Evolutionary conservation across 2,329 filamentous ascomycete genomes (phyloP), one percentile per base, ranked within the genome.

Genomic region (Ophiocordyceps camponoti-floridani): DNA sequence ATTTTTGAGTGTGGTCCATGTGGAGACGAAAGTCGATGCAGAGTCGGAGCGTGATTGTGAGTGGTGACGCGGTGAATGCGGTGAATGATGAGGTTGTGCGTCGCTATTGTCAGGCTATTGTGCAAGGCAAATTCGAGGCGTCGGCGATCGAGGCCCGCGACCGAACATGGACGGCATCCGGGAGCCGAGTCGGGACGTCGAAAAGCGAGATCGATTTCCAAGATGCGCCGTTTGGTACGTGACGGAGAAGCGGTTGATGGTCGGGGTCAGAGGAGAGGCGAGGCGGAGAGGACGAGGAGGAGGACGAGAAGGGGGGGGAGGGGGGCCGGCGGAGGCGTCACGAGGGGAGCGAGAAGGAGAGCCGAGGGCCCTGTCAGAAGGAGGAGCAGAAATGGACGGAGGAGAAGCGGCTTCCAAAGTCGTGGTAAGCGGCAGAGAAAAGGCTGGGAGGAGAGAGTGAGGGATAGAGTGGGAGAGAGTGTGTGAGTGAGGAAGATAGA

Each of bases 161-260:
- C 18, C 30, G 27, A 47, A 44, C 41, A 46, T 49, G 40, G 35
- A 47, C 26, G 19, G 45, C 23, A 47, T 44, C 40, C 44, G 43
- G 8, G 13, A 35, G 31, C 31, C 13, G 12, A 35, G 13, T n/a
- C 31, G 13, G 2, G 31, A 14, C 10, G 31, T 35, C 31, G 31
- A n/a, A 35, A 35, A n/a, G 13, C 13, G 31, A 10, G 31, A 35
- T 35, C 11, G 31, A 14, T n/a, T 12, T n/a, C 13, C 31, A 35
- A 18, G 35, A 37, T 35, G 26, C 41, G 38, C 44, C 41, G 48
- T 47, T 43, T 41, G 30, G 43, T 3, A n/a, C 13, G 31, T 35
- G 13, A n/a, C 13, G 31, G 31, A 12, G 3, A 14, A 35, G 31
- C 5, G 13, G 31, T 12, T 35, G 31, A 35, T 35, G 31, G 31